A percentile compares a stretch with the other conserved stretches of the same genome.
Evolutionary conservation across 257 asterid species (phyloP).

Genomic region (Euphrasia confusa): DNA sequence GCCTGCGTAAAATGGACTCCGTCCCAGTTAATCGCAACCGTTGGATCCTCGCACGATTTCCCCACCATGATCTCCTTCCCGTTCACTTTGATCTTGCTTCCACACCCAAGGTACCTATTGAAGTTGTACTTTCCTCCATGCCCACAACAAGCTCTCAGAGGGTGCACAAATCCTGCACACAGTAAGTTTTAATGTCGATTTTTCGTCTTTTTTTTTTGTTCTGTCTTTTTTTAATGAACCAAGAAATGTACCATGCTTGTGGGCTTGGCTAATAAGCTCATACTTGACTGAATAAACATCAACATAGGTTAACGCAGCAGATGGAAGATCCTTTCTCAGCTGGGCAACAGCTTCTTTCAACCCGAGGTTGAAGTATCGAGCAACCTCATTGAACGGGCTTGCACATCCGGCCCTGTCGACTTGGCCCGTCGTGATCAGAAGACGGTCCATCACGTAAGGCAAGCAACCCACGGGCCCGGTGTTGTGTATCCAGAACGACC

Average conservation of each 20-base stretch:
- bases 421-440: constrained; percentile 40
- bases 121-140: constrained; percentile 93
- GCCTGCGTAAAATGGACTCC: constrained; percentile 81
- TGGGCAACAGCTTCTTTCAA: constrained; percentile 49
- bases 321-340: constrained; percentile 50
- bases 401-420: constrained; percentile 68
- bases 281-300: constrained; percentile 73
- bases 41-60: constrained; percentile 69
- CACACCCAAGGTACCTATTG: constrained; percentile 53
- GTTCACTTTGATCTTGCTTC: constrained; percentile 47
- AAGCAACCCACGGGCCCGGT: constrained; percentile 93
- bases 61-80: constrained; percentile 62
- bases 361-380: constrained; percentile 48
- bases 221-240: background rate
- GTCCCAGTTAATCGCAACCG: constrained; percentile 60
- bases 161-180: constrained; percentile 61
- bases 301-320: constrained; percentile 70
- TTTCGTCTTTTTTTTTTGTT: background rate
- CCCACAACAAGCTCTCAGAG: constrained; percentile 77
- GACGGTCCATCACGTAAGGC: constrained; percentile 55
- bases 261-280: constrained; percentile 60
- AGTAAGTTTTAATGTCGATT: background rate
- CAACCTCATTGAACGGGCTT: constrained; percentile 56
- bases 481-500: constrained; percentile 89
- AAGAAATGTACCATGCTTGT: constrained; percentile 40